Evolutionary conservation across 768 basidiomycete species (phyloP).

Genomic region (Clitopilus passeckerianus): DNA sequence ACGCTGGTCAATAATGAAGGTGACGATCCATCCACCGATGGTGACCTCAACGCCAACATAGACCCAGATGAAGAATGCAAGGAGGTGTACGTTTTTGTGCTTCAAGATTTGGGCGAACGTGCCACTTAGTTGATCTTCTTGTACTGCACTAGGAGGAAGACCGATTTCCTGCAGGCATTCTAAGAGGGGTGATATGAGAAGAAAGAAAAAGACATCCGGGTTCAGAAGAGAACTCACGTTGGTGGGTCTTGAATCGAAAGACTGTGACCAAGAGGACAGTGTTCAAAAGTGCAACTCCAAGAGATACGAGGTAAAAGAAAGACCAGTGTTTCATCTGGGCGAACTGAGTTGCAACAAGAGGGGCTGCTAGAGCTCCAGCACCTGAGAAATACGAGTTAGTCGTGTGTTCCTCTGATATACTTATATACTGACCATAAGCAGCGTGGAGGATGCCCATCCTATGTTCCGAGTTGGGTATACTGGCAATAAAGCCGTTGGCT

Average conservation of each 20-base stretch:
- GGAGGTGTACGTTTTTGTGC: slow-evolving; percentile 50
- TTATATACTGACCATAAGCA: slow-evolving; percentile 40
- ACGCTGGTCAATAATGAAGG: slow-evolving; percentile 34
- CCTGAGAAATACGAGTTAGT: slow-evolving; percentile 21
- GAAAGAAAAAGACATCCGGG: background rate
- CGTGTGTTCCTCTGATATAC: background rate
- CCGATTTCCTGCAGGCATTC: slow-evolving; percentile 49
- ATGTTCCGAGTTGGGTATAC: slow-evolving; percentile 39
- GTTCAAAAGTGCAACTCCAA: slow-evolving; percentile 27
- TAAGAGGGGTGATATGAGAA: slow-evolving; percentile 12
- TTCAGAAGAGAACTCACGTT: background rate
- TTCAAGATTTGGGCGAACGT: slow-evolving; percentile 46
- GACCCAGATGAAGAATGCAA: slow-evolving; percentile 60
- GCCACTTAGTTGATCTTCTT: slow-evolving; percentile 23
- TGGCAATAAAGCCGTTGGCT: slow-evolving; percentile 60
- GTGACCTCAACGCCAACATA: slow-evolving; percentile 71
- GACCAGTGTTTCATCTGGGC: slow-evolving; percentile 43
- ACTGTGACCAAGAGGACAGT: background rate
- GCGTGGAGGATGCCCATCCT: slow-evolving; percentile 67
- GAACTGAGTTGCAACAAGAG: slow-evolving; percentile 61
- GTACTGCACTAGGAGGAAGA: slow-evolving; percentile 27
- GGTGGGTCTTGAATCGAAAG: background rate
- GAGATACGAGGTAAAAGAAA: slow-evolving; percentile 49
- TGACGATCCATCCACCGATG: slow-evolving; percentile 68
- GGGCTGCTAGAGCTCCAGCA: slow-evolving; percentile 41